Evolutionary conservation across 805 yeast species (phyloP).

Genomic region (Allodekkera sacchari): DNA sequence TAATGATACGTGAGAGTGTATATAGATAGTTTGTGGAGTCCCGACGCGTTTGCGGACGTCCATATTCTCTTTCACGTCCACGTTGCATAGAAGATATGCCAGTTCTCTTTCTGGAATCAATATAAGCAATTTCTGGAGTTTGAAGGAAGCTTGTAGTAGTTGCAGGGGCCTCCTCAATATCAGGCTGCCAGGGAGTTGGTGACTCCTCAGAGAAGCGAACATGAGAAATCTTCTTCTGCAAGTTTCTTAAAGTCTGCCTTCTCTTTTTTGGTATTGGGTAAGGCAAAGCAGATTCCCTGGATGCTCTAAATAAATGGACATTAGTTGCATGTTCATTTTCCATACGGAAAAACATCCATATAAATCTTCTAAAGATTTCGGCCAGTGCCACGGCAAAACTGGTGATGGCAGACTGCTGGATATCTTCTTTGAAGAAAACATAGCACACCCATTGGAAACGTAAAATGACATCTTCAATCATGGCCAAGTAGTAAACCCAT

Average conservation of each 20-base stretch:
- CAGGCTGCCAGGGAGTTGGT: too few relatives aligned
- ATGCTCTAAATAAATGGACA: conserved; percentile 76
- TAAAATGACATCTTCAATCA: conserved; percentile 61
- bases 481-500: conserved; percentile 63
- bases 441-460: conserved; percentile 93
- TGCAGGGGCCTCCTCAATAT: conserved; percentile 1
- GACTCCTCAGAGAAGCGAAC: neutral
- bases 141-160: neutral
- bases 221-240: neutral
- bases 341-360: conserved; percentile 89
- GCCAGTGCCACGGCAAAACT: conserved; percentile 78
- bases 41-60: too few relatives aligned
- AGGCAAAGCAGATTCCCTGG: conserved; percentile 82
- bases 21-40: conserved; percentile 28
- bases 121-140: conserved; percentile 4
- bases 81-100: too few relatives aligned
- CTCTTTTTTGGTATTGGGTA: conserved; percentile 38
- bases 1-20: conserved; percentile 46
- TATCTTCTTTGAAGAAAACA: conserved; percentile 63
- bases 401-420: conserved; percentile 82
- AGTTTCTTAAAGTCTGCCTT: neutral
- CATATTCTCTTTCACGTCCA: neutral
- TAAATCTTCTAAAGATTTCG: conserved; percentile 72
- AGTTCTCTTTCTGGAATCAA: too few relatives aligned
- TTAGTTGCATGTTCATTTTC: conserved; percentile 95